A percentile compares a stretch with the other conserved stretches of the same genome.
Evolutionary conservation across 371 early-diverging fungal genomes (phyloP).

Genomic region (Rhizopus stolonifer): DNA sequence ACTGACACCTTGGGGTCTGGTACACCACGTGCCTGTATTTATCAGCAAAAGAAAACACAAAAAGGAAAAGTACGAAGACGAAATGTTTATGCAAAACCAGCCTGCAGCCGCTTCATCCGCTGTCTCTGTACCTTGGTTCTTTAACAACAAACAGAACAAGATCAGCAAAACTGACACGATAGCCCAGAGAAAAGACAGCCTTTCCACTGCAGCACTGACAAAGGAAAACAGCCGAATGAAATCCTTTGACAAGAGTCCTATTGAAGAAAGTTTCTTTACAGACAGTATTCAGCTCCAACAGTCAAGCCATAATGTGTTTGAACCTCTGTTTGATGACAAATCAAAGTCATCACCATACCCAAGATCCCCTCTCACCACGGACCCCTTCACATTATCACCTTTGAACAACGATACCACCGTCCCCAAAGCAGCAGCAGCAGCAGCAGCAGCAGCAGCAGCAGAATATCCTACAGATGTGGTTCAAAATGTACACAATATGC

Average conservation of each 20-base stretch:
- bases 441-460: too few species aligned
- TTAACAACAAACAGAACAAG: conserved; percentile 3
- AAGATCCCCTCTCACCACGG: background rate
- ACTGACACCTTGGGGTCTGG: conserved; percentile 42
- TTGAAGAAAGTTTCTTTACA: background rate
- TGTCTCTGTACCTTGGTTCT: conserved; percentile 19
- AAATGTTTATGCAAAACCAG: background rate
- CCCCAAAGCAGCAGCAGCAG: background rate
- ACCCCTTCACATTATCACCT: background rate
- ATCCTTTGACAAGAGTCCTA: background rate
- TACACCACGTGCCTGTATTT: conserved; percentile 33
- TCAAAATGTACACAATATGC: background rate
- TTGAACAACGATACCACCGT: background rate
- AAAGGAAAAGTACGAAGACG: background rate
- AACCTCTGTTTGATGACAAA: background rate
- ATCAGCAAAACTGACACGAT: background rate
- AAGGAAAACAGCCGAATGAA: background rate
- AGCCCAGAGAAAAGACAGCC: background rate
- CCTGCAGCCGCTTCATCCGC: background rate
- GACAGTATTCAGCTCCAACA: background rate
- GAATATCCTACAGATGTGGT: background rate
- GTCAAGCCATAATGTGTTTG: background rate
- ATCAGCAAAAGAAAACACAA: conserved; percentile 15
- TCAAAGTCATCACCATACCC: background rate
- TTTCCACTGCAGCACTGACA: background rate